These are phyloP conservation scores for Orychophragmus violaceus DNA, from an alignment of 345 rosid genomes.

Conservation along the genomic window DNA sequence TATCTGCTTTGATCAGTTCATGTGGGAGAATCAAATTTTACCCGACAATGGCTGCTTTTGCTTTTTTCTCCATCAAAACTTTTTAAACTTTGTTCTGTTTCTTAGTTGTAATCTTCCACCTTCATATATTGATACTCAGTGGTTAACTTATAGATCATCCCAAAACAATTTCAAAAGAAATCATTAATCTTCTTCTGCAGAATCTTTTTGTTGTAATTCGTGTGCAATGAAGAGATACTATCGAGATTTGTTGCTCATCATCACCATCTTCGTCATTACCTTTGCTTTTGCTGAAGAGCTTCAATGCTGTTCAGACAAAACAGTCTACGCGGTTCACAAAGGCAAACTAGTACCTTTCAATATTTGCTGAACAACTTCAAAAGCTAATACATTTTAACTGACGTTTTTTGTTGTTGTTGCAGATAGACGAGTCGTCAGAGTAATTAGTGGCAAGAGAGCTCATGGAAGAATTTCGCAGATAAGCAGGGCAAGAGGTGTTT, in stretches of 20 bases:
- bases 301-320: neutral
- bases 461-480: constrained; percentile 3
- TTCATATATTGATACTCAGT: neutral
- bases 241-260: neutral
- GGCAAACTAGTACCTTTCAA: constrained; percentile 4
- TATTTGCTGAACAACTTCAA: neutral
- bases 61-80: neutral
- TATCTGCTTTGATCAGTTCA: neutral
- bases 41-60: constrained; percentile 21
- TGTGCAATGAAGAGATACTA: constrained; percentile 1
- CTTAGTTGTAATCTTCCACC: constrained; percentile 10
- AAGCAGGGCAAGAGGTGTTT: constrained; percentile 11
- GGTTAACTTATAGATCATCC: neutral
- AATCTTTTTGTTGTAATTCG: neutral
- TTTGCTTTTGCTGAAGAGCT: constrained; percentile 8
- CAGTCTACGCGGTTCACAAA: neutral
- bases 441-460: neutral
- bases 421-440: neutral
- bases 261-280: constrained; percentile 5
- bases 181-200: neutral
- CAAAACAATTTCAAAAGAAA: neutral
- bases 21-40: constrained; percentile 9
- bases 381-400: neutral
- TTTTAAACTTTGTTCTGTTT: constrained; percentile 9
- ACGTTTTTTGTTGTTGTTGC: neutral